Conservation (phyloP, 495 filamentous ascomycete species). For the Platismatia glauca region DNA sequence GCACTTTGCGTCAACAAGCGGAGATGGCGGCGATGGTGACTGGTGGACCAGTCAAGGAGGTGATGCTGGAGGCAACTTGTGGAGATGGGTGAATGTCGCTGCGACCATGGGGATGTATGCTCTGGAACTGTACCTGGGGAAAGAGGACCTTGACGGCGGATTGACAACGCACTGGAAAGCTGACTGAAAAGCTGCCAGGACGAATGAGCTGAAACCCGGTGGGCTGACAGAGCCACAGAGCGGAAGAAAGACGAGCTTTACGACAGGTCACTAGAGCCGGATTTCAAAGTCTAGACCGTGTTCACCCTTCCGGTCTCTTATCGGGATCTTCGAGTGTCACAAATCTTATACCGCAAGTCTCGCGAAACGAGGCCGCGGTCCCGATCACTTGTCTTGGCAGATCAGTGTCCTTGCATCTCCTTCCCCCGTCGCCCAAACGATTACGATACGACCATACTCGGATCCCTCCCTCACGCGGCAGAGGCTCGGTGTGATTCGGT, state of each 20-base stretch:
- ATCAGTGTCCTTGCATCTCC: neutral
- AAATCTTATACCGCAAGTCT: neutral
- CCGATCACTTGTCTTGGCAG: neutral
- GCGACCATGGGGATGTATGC: slow-evolving; percentile 84
- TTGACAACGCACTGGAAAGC: slow-evolving; percentile 82
- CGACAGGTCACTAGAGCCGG: neutral
- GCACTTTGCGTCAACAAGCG: slow-evolving; percentile 71
- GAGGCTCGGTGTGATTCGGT: neutral
- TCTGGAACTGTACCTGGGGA: slow-evolving; percentile 75
- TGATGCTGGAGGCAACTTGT: slow-evolving; percentile 71
- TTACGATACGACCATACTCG: neutral
- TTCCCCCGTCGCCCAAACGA: neutral
- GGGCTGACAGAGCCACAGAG: neutral
- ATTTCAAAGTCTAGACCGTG: neutral
- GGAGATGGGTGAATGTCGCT: slow-evolving; percentile 87
- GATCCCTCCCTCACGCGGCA: neutral
- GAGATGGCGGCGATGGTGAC: slow-evolving; percentile 54
- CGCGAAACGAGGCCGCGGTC: neutral
- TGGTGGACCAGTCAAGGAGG: slow-evolving; percentile 80
- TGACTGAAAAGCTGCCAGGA: slow-evolving; percentile 47
- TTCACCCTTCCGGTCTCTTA: neutral
- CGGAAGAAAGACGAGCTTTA: neutral
- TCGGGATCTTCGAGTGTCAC: neutral
- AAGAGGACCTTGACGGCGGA: slow-evolving; percentile 60
- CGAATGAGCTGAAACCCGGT: neutral